Percentiles rank a stretch among this genome's conserved stretches.
Conservation (phyloP, 768 basidiomycete genomes). For the Tylopilus felleus region DNA sequence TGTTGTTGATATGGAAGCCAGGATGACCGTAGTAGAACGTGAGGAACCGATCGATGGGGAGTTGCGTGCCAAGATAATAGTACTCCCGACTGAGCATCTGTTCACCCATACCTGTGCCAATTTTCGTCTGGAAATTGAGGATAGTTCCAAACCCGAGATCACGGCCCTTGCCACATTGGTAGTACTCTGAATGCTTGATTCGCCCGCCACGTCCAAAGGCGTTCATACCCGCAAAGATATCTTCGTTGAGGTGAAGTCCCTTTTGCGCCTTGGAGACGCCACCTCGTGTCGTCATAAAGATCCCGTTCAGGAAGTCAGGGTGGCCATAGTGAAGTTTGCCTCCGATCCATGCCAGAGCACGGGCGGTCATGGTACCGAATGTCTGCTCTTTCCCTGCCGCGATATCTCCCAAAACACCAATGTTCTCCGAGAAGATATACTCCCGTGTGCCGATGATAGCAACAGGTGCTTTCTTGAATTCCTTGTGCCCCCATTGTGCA, state of each 20-base stretch:
- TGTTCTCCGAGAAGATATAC: constrained; percentile 99
- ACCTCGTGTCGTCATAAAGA: constrained; percentile 98
- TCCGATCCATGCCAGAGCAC: constrained; percentile 94
- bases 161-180: constrained; percentile 98
- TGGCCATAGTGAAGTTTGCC: constrained; percentile 99
- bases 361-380: constrained; percentile 97
- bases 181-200: constrained; percentile 99
- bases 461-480: constrained; percentile 86
- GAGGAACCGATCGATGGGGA: constrained; percentile 97
- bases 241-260: constrained; percentile 96
- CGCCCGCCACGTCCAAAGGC: constrained; percentile 97
- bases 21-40: constrained; percentile 99
- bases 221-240: constrained; percentile 99
- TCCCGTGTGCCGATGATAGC: constrained; percentile 98
- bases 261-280: constrained; percentile 99
- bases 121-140: constrained; percentile 99
- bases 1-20: constrained; percentile 99
- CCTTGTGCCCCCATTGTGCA: constrained; percentile 92
- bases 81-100: constrained; percentile 99
- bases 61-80: constrained; percentile 97
- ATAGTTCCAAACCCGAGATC: constrained; percentile 99
- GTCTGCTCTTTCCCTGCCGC: constrained; percentile 99
- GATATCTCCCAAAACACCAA: constrained; percentile 97
- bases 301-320: constrained; percentile 97
- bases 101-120: constrained; percentile 99